These are phyloP conservation scores for Aspergillus eucalypticola DNA, from an alignment of 2,329 filamentous ascomycete species.

Conservation along the genomic window DNA sequence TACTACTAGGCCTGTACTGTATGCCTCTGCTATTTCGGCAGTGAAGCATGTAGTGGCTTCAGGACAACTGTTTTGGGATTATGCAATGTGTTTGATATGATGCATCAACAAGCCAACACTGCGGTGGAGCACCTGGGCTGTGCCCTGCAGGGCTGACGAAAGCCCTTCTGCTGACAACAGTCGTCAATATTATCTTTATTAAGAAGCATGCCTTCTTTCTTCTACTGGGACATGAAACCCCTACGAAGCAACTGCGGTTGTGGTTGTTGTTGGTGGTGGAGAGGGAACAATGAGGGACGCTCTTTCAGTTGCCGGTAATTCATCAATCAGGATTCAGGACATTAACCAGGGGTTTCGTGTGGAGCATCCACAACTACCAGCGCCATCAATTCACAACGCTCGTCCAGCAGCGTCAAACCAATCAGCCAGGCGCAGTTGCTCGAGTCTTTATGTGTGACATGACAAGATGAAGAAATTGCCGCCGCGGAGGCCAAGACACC, in stretches of 20 bases:
- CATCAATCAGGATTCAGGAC: background rate
- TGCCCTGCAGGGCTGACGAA: background rate
- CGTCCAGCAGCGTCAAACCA: background rate
- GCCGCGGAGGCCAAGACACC: background rate
- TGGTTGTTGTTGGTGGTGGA: background rate
- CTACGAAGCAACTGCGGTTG: background rate
- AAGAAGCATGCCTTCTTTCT: background rate
- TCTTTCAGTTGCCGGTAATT: too few species aligned
- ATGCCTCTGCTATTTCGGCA: too few species aligned
- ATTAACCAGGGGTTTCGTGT: background rate
- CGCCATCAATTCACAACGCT: background rate
- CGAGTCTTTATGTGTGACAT: constrained; percentile 8
- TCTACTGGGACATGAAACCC: background rate
- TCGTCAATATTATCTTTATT: background rate
- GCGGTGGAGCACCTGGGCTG: background rate
- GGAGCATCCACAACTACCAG: background rate
- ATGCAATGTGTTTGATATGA: background rate
- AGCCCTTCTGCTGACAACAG: background rate
- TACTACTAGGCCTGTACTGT: too few species aligned
- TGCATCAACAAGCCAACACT: background rate
- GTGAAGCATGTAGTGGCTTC: too few species aligned
- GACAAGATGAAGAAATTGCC: constrained; percentile 8
- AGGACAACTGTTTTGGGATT: too few species aligned
- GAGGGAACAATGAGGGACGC: background rate
- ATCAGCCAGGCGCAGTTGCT: background rate